Percentiles rank a stretch among this genome's conserved stretches.
Evolutionary conservation across 1,284 basidiomycete species (phyloP).

Genomic region (Fomitiporia mediterranea): DNA sequence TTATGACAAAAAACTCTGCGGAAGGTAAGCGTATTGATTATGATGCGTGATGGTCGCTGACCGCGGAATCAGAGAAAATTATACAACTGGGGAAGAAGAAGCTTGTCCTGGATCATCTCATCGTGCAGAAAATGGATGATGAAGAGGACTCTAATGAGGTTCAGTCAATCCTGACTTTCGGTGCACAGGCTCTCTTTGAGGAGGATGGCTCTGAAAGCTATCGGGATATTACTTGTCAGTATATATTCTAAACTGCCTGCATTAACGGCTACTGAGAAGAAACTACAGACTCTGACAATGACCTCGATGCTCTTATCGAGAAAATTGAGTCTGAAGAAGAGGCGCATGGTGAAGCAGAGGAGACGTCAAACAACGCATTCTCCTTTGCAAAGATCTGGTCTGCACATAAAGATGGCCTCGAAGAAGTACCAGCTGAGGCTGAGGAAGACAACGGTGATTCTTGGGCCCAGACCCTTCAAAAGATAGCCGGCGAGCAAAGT

Average conservation of each 20-base stretch:
- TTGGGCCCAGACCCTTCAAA: conserved; percentile 70
- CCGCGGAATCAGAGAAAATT: conserved; percentile 63
- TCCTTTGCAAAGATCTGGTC: conserved; percentile 88
- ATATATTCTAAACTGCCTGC: background rate
- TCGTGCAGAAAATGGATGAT: conserved; percentile 89
- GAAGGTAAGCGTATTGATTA: conserved; percentile 53
- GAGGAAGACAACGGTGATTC: conserved; percentile 54
- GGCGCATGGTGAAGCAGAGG: conserved; percentile 46
- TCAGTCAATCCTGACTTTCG: conserved; percentile 78
- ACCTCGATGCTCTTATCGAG: conserved; percentile 79
- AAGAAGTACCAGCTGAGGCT: conserved; percentile 55
- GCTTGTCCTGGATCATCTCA: conserved; percentile 85
- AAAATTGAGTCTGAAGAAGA: conserved; percentile 80
- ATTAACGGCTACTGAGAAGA: too few relatives aligned
- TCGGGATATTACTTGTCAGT: conserved; percentile 69
- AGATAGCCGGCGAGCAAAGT: conserved; percentile 51
- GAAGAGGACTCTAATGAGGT: conserved; percentile 72
- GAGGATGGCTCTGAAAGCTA: conserved; percentile 35
- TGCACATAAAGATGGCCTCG: conserved; percentile 62
- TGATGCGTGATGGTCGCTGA: conserved; percentile 14
- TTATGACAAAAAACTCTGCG: conserved; percentile 86
- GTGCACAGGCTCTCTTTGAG: conserved; percentile 77
- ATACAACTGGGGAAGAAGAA: conserved; percentile 88
- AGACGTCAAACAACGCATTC: conserved; percentile 48
- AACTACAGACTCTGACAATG: conserved; percentile 67